Percentiles rank a stretch among this genome's conserved stretches.
Evolutionary conservation across 371 early-diverging fungal species (phyloP).

Genomic region (Mortierella sp.): DNA sequence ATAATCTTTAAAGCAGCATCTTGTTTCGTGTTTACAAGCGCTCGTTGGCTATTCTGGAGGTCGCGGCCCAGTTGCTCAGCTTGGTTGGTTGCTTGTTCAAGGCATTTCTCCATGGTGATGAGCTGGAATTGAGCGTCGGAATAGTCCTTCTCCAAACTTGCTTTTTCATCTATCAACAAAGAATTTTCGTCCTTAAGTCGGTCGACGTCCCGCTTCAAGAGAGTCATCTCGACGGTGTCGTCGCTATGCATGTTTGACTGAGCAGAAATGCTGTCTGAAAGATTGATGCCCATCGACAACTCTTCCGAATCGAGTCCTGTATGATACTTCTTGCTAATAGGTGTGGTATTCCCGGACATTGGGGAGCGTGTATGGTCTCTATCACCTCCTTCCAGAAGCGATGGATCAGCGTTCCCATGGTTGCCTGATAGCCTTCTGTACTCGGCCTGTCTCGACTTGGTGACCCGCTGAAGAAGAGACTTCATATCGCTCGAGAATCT

Average conservation of each 20-base stretch:
- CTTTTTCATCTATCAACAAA: slow-evolving; percentile 43
- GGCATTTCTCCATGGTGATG: slow-evolving; percentile 45
- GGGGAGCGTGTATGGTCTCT: slow-evolving; percentile 2
- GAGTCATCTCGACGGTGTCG: slow-evolving; percentile 46
- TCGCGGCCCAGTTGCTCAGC: slow-evolving; percentile 44
- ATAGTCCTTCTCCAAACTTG: slow-evolving; percentile 29
- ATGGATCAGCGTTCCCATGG: slow-evolving; percentile 16
- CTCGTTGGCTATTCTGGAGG: slow-evolving; percentile 31
- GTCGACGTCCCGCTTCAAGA: slow-evolving; percentile 52
- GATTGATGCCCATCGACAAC: slow-evolving; percentile 25
- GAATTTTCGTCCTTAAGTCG: slow-evolving; percentile 52
- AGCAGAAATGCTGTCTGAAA: slow-evolving; percentile 45
- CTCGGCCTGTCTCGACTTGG: slow-evolving; percentile 40
- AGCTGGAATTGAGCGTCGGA: slow-evolving; percentile 47
- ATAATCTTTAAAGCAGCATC: slow-evolving; percentile 58
- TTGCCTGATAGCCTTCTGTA: slow-evolving; percentile 50
- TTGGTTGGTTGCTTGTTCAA: slow-evolving; percentile 48
- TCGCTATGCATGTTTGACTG: slow-evolving; percentile 50
- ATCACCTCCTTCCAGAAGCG: slow-evolving; percentile 16
- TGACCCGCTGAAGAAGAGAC: slow-evolving; percentile 48
- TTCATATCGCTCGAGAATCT: slow-evolving; percentile 55
- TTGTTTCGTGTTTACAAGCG: slow-evolving; percentile 28
- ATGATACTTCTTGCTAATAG: not conserved
- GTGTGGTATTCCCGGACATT: slow-evolving; percentile 17
- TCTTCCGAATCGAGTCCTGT: not conserved